Percentiles rank a stretch among this genome's conserved stretches.
phyloP scores from a whole-genome alignment of 345 rosid species.

The Brassica napus region DNA sequence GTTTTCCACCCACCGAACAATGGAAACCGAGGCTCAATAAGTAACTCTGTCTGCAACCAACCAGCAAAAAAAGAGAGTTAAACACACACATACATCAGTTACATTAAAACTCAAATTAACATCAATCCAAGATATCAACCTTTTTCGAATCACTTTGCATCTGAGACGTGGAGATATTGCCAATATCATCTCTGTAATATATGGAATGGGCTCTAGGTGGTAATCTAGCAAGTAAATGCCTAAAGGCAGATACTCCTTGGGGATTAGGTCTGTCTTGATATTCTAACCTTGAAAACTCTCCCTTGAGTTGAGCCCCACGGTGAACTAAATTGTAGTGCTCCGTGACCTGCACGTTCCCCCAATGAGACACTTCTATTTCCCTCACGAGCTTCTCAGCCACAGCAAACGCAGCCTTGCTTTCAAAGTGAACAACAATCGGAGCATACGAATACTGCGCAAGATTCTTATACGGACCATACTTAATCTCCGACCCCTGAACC shows the following conservation, averaged over 20 bases:
- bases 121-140: slow-evolving; percentile 44
- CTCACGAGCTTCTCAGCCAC: slow-evolving; percentile 74
- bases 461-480: slow-evolving; percentile 83
- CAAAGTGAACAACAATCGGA: slow-evolving; percentile 82
- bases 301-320: slow-evolving; percentile 82
- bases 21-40: slow-evolving; percentile 92
- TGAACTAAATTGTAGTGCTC: slow-evolving; percentile 81
- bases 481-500: slow-evolving; percentile 72
- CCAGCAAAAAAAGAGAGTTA: slow-evolving; percentile 23
- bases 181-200: slow-evolving; percentile 92
- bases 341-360: slow-evolving; percentile 92
- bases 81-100: slow-evolving; percentile 10
- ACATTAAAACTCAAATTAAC: not conserved
- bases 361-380: slow-evolving; percentile 93
- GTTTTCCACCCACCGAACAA: slow-evolving; percentile 98
- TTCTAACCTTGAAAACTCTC: slow-evolving; percentile 94
- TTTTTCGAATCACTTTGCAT: slow-evolving; percentile 76
- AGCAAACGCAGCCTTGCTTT: slow-evolving; percentile 78
- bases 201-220: slow-evolving; percentile 95
- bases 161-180: slow-evolving; percentile 97
- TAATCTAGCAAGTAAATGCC: slow-evolving; percentile 70
- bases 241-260: slow-evolving; percentile 74
- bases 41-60: slow-evolving; percentile 72
- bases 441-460: slow-evolving; percentile 62
- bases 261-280: slow-evolving; percentile 73